These are phyloP conservation scores for Escallonia herrerae DNA, from an alignment of 129 eudicot species.

Conservation along the genomic window DNA sequence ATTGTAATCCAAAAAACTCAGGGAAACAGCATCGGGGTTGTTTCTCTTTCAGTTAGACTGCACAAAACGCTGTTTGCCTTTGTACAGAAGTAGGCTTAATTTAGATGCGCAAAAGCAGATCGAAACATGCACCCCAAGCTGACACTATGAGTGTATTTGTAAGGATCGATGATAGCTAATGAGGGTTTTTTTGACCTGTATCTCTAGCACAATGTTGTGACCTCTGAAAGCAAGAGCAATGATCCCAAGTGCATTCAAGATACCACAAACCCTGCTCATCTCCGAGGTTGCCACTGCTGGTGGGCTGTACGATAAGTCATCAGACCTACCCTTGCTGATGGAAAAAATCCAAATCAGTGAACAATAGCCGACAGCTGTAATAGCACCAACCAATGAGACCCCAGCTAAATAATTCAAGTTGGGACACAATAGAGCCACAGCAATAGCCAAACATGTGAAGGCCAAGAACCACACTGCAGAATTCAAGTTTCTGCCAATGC, in stretches of 20 bases:
- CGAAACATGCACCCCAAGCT: no score
- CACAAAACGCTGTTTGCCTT: no score
- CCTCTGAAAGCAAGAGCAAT: conserved; percentile 58
- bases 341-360: conserved; percentile 38
- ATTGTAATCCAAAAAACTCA: no score
- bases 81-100: no score
- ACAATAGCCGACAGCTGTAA: conserved; percentile 42
- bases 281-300: conserved; percentile 6
- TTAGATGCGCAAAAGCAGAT: no score
- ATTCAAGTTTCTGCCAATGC: conserved; percentile 23
- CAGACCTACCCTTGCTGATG: conserved; percentile 16
- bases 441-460: conserved; percentile 40
- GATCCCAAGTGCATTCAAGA: conserved; percentile 41
- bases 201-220: conserved; percentile 68
- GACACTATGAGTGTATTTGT: no score
- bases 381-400: conserved; percentile 42
- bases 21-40: no score
- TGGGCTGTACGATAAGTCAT: conserved; percentile 10
- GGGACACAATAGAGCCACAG: conserved; percentile 38
- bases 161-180: no score
- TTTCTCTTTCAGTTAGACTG: no score
- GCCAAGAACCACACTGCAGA: conserved; percentile 56
- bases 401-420: conserved; percentile 45
- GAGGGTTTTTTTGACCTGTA: conserved; percentile 35
- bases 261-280: conserved; percentile 8